phyloP scores from a whole-genome alignment of 2,329 filamentous ascomycete genomes.

The Sclerotinia minor region DNA sequence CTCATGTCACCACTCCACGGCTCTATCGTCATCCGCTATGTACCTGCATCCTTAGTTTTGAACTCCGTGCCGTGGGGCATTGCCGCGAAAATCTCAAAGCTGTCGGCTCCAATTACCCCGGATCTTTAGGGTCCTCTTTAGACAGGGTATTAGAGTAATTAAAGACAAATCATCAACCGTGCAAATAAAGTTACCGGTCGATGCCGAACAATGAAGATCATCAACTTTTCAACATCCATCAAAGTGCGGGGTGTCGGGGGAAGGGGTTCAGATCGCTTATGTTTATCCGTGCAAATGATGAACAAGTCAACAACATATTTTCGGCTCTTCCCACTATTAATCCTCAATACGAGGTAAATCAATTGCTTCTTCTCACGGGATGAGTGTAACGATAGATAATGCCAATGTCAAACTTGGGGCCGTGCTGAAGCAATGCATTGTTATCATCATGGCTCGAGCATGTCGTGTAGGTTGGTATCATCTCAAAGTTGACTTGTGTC shows the following conservation, averaged over 20 bases:
- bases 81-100: not conserved
- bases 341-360: not conserved
- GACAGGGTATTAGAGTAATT: too few relatives aligned
- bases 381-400: not conserved
- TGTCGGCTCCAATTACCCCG: slow-evolving; percentile 19
- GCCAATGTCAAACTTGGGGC: not conserved
- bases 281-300: slow-evolving; percentile 20
- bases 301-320: not conserved
- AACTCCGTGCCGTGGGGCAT: not conserved
- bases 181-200: slow-evolving; percentile 6
- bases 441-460: not conserved
- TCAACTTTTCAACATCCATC: not conserved
- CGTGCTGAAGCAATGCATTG: not conserved
- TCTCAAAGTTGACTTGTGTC: not conserved
- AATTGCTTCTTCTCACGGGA: not conserved
- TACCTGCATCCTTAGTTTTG: slow-evolving; percentile 7
- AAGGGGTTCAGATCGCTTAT: not conserved
- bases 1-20: not conserved
- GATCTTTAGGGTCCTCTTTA: not conserved
- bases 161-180: not conserved
- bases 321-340: slow-evolving; percentile 4
- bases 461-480: not conserved
- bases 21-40: not conserved
- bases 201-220: slow-evolving; percentile 7
- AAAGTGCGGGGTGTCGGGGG: slow-evolving; percentile 3